Base-by-base conservation (phyloP, 768 basidiomycete genomes). In the Tricholoma flavovirens region DNA sequence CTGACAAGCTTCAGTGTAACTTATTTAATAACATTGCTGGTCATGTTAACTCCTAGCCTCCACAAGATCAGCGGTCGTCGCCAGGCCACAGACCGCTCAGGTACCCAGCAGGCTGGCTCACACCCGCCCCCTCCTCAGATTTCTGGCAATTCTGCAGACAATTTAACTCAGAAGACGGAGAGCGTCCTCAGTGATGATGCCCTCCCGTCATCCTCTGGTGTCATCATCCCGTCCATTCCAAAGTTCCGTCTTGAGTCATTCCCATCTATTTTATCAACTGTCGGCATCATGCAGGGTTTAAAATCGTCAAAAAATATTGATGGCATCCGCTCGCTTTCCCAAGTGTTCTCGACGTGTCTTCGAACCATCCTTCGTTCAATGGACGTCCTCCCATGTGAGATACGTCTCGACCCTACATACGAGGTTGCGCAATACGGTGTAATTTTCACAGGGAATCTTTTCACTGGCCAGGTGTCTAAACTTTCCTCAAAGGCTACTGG, bases 231-330 rank as follows among this genome's bases (percentile, higher is more conserved):
- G 48, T 56, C 64, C 17, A 51, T 54, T 17, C 61, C 60, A 5
- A 61, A 48, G 7, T 73, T 71, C 53, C 56, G 69, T 36, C 64
- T 76, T 19, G 68, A 71, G 22, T 66, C 69, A 5, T 75, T 73
- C 55, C 72, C 75, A 1, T 71, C 73, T 1, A 71, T 77, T 52
- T 48, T 73, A 51, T 55, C 57, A 12, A 64, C 71, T 3, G 58
- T 67, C 19, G 60, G 59, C 0, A 60, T 68, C 51, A 67, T 77
- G 48, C 64, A 56, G 50, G 49, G 48, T 19, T 49, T 69, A 8
- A 55, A 64, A 11, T 60, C 61, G 14, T 58, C 67, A 1, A 48
- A 32, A 1, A 52, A 55, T 19, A 26, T 57, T 12, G 36, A 40
- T 9, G 17, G 30, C 50, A 42, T 63, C 0, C 56, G 43, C 33